Conservation (phyloP, 768 basidiomycete genomes). For the Suillus americanus region DNA sequence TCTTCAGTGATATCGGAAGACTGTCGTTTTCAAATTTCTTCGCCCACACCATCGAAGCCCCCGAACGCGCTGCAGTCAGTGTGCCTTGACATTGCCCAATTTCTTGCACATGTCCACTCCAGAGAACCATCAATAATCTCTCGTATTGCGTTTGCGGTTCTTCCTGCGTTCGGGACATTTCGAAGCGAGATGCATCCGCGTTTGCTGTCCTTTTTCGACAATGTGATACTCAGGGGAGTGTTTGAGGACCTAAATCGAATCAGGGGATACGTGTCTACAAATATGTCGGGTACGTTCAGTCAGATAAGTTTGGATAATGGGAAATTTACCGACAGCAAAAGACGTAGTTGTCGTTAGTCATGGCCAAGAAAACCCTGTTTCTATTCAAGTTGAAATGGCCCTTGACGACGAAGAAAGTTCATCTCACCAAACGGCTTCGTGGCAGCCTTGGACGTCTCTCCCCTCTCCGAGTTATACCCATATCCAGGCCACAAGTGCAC, state of each 20-base stretch:
- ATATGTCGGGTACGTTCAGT: slow-evolving; percentile 4
- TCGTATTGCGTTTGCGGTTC: slow-evolving; percentile 63
- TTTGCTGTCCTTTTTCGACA: slow-evolving; percentile 69
- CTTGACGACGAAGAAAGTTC: slow-evolving; percentile 18
- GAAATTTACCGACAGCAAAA: neutral
- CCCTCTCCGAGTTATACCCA: slow-evolving; percentile 17
- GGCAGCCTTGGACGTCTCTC: slow-evolving; percentile 31
- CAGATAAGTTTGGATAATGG: too few relatives aligned
- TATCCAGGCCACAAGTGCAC: slow-evolving; percentile 54
- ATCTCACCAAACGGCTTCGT: slow-evolving; percentile 9
- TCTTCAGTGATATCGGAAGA: slow-evolving; percentile 70
- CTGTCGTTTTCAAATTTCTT: slow-evolving; percentile 61
- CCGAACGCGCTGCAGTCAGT: slow-evolving; percentile 76
- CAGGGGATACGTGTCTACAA: slow-evolving; percentile 26
- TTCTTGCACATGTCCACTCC: slow-evolving; percentile 56
- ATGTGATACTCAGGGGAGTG: slow-evolving; percentile 52
- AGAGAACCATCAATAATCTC: slow-evolving; percentile 52
- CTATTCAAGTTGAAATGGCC: slow-evolving; percentile 61
- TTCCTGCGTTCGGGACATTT: slow-evolving; percentile 78
- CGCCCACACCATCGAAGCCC: slow-evolving; percentile 63
- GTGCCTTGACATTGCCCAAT: slow-evolving; percentile 69
- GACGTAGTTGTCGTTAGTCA: slow-evolving; percentile 1
- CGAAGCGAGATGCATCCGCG: slow-evolving; percentile 58
- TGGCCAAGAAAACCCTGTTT: slow-evolving; percentile 41
- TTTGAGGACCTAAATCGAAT: slow-evolving; percentile 45